phyloP scores from a whole-genome alignment of 2,329 filamentous ascomycete species.

The Phaeosphaeriaceae sp. region DNA sequence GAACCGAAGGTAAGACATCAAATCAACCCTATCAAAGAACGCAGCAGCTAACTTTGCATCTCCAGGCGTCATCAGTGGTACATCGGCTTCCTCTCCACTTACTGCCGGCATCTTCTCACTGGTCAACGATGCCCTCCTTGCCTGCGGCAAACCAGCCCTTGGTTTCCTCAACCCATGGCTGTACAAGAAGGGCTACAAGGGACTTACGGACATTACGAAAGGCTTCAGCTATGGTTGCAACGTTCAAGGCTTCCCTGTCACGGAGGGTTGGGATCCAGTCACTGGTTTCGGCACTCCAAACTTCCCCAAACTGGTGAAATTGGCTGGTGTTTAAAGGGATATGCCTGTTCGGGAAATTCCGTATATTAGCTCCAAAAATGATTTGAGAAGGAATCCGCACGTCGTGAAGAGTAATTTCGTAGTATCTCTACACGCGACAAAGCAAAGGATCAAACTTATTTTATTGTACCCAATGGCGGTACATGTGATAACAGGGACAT shows the following conservation, averaged over 20 bases:
- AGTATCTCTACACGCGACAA: no score
- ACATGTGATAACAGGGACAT: no score
- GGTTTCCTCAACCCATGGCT: conserved; percentile 70
- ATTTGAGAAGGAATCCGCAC: no score
- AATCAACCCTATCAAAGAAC: not conserved
- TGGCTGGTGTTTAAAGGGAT: not conserved
- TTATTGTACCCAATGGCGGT: no score
- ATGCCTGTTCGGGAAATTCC: no score
- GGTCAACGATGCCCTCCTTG: conserved; percentile 68
- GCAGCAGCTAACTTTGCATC: not conserved
- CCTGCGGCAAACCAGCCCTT: conserved; percentile 57
- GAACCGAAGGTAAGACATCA: conserved; percentile 34
- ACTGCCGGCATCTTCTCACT: conserved; percentile 67
- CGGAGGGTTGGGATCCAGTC: conserved; percentile 48
- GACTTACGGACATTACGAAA: conserved; percentile 58
- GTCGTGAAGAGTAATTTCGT: no score
- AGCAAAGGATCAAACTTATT: no score
- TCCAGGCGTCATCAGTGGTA: conserved; percentile 55
- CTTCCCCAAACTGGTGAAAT: conserved; percentile 32
- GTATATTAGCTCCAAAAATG: no score
- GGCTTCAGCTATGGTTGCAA: conserved; percentile 51
- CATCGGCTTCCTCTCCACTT: conserved; percentile 65
- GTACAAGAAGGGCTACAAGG: conserved; percentile 58
- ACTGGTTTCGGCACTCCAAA: conserved; percentile 47
- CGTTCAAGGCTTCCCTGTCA: conserved; percentile 44